Base-by-base conservation (phyloP, 352 stramenopile genomes). In the Globisporangium polare region DNA sequence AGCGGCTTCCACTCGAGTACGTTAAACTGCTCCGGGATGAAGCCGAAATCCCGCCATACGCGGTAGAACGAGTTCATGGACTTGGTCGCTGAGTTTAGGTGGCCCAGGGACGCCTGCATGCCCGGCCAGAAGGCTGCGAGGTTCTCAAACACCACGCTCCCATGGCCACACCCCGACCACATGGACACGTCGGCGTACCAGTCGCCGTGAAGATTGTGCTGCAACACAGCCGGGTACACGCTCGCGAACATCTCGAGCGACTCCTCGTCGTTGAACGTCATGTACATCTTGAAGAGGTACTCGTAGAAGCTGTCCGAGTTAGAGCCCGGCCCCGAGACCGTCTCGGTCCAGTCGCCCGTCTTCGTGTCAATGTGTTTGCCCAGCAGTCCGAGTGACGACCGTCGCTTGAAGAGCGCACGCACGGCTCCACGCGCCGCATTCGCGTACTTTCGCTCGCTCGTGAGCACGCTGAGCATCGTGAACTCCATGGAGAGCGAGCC, bases 261-360 rank as follows among this genome's bases (percentile, higher is more conserved):
- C 73, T 96, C 81, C 53, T 86, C 77, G 53, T 99, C 95, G 52
- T 88, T 88, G 72, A 98, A 98, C 18, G 98, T 75, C 50, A 96
- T 80, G 69, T 98, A 98, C 72, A 97, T 96, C 72, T 99, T 99
- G 50, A 98, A 68, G 17, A 98, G 72, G 63, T 99, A 99, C 76
- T 99, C 97, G 74, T 98, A 99, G 65, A 99, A 99, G 43, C 88
- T 98, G 74, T 99, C 97, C 5, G 94, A 97, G 69, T 99, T 99
- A 9, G 85, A 90, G 8, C 94, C 95, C 7, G 94, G 76, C 22
- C 93, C 92, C 0, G 86, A 92, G 0, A 78, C 59, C 1, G 73
- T 83, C 66, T 95, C 86, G 29, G 78, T 92, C 86, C 86, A 95
- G 2, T 92, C 80, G 24, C 96, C 95, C 12, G 66, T 95, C 15